phyloP scores from a whole-genome alignment of 345 rosid genomes.

The Salix koriyanagi region DNA sequence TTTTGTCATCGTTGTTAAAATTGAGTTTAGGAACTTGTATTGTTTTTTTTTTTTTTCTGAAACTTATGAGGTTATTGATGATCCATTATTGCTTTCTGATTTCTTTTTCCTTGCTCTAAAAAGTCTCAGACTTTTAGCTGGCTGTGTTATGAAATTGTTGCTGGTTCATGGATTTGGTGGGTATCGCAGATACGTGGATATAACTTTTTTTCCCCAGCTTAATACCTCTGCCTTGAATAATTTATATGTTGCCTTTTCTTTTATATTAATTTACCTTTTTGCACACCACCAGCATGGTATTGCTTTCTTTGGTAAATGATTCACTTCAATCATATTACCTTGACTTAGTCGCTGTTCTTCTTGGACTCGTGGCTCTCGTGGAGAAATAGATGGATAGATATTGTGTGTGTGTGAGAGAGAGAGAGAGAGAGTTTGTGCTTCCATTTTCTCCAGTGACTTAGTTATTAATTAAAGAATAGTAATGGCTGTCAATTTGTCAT shows the following conservation, averaged over 20 bases:
- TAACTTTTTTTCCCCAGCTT: not conserved
- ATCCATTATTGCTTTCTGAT: conserved; percentile 1
- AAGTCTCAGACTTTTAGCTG: not conserved
- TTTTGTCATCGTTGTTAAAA: not conserved
- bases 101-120: not conserved
- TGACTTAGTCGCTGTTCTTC: not conserved
- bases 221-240: not conserved
- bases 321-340: not conserved
- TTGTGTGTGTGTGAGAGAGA: not conserved
- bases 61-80: not conserved
- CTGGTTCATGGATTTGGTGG: not conserved
- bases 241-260: not conserved
- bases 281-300: not conserved
- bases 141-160: not conserved
- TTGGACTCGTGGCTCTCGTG: not conserved
- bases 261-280: not conserved
- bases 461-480: not conserved
- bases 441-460: not conserved
- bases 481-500: not conserved
- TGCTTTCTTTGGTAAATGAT: not conserved
- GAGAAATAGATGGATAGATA: not conserved
- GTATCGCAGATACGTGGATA: not conserved
- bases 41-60: not conserved
- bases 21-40: not conserved
- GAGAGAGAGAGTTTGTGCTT: not conserved